A percentile compares a stretch with the other conserved stretches of the same genome.
These are phyloP conservation scores for Lactarius tabidus DNA, from an alignment of 768 basidiomycete genomes.

Conservation along the genomic window DNA sequence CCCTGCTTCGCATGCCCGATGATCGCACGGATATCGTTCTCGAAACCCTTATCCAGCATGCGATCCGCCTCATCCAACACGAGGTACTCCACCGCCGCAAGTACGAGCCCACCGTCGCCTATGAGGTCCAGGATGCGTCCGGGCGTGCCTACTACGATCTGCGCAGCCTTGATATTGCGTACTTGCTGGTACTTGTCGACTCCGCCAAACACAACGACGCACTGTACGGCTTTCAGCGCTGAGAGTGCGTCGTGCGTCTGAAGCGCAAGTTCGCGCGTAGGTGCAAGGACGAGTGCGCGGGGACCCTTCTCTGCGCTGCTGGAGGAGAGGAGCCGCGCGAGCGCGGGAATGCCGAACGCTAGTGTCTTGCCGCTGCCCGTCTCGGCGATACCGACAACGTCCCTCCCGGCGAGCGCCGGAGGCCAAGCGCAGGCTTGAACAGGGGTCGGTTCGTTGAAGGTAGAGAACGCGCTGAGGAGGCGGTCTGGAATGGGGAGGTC, in stretches of 20 bases:
- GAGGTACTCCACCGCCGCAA: conserved; percentile 85
- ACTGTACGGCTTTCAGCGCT: conserved; percentile 68
- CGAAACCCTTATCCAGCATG: conserved; percentile 98
- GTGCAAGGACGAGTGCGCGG: conserved; percentile 75
- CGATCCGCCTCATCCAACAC: conserved; percentile 97
- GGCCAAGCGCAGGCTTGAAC: conserved; percentile 98
- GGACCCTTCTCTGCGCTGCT: conserved; percentile 32
- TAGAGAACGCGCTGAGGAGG: conserved; percentile 58
- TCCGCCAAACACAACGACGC: conserved; percentile 93
- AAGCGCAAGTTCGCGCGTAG: conserved; percentile 93
- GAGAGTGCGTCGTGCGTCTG: conserved; percentile 88
- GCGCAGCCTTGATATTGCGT: conserved; percentile 56
- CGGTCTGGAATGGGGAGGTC: conserved; percentile 63
- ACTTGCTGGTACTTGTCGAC: conserved; percentile 85
- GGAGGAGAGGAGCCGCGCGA: conserved; percentile 56
- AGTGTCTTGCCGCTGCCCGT: conserved; percentile 98
- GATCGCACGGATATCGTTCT: conserved; percentile 93
- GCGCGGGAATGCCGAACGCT: conserved; percentile 90
- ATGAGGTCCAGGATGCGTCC: conserved; percentile 92
- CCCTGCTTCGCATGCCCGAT: conserved; percentile 69
- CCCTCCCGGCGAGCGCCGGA: conserved; percentile 70
- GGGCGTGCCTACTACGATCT: conserved; percentile 93
- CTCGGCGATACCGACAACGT: conserved; percentile 95
- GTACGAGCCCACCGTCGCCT: conserved; percentile 78
- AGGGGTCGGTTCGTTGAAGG: conserved; percentile 86